Percentiles rank a stretch among this genome's conserved stretches.
phyloP scores from a whole-genome alignment of 2,329 filamentous ascomycete genomes.

The Colletotrichum plurivorum region DNA sequence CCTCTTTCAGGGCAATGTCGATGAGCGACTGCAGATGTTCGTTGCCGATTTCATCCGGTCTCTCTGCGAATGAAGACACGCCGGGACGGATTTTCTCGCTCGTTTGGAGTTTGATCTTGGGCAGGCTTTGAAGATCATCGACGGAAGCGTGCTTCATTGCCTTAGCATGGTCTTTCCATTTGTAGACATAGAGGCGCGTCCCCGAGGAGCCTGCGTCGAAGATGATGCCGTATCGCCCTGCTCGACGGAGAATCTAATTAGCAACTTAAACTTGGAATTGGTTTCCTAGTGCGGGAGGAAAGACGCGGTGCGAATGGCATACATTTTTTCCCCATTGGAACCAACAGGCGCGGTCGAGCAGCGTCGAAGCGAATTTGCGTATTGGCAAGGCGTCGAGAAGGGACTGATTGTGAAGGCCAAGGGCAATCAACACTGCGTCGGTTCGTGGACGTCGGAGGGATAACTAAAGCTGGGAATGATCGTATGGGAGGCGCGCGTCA shows the following conservation, averaged over 20 bases:
- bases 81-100: constrained; percentile 96
- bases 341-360: constrained; percentile 22
- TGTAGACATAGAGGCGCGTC: constrained; percentile 94
- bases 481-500: no score
- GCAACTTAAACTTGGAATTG: not conserved
- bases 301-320: constrained; percentile 27
- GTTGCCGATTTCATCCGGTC: constrained; percentile 80
- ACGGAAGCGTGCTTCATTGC: constrained; percentile 66
- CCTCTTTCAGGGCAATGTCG: constrained; percentile 83
- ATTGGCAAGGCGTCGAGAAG: not conserved
- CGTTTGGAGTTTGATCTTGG: constrained; percentile 86
- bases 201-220: constrained; percentile 98
- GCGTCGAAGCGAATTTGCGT: not conserved
- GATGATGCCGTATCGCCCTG: constrained; percentile 89
- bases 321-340: constrained; percentile 55
- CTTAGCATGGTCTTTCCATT: constrained; percentile 85
- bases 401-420: not conserved
- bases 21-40: constrained; percentile 87
- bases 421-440: not conserved
- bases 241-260: constrained; percentile 7
- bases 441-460: not conserved
- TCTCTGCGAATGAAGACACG: constrained; percentile 89
- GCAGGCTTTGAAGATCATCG: constrained; percentile 77
- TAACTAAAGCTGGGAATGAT: no score
- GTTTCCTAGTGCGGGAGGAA: not conserved